Base-by-base conservation (phyloP, 2,329 filamentous ascomycete species). In the Colletotrichum sp. region DNA sequence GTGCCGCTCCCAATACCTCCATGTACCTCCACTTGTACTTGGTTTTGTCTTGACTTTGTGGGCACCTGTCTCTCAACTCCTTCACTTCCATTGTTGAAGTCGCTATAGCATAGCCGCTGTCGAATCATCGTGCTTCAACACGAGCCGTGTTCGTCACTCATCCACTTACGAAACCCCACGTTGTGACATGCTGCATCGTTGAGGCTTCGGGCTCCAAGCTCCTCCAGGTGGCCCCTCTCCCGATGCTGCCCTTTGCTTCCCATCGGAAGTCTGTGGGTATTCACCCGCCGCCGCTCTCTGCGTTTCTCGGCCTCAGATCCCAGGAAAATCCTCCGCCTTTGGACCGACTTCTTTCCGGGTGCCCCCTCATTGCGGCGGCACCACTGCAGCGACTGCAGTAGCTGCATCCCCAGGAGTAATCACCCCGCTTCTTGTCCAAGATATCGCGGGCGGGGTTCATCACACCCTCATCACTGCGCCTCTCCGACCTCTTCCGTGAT, bases 341-440 rank as follows among this genome's bases (percentile, higher is more conserved):
- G 71, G 74, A 48, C 65, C 71, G 71, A 76, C 34, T 62, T 24
- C 73, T 72, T 52, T 48, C 69, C 73, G 73, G 62, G 62, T 61
- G 58, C 48, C 73, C 65, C 73, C 71, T 68, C 48, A 61, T 48
- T 16, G 43, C 71, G 65, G 21, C 65, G 71, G 70, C 70, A 60
- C 48, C 52, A 61, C 70, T 76, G 70, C 73, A 76, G 60, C 36
- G 28, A 68, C 55, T 62, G 72, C 67, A 75, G 72, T 75, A 58
- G 64, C 69, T 71, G 56, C 67, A 70, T 43, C 36, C 52, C 38
- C 48, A 38, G 43, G n/a, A 52, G 69, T 32, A 15, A 36, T 56
- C 60, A 73, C 74, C 74, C 74, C 74, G 74, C 74, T 76, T 70
- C 70, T 73, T 28, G 64, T 65, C 66, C 74, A 74, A 73, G 58